Evolutionary conservation across 75 land plant genomes (phyloP), one percentile per base, ranked within the genome.

Genomic region (Pinus taeda): DNA sequence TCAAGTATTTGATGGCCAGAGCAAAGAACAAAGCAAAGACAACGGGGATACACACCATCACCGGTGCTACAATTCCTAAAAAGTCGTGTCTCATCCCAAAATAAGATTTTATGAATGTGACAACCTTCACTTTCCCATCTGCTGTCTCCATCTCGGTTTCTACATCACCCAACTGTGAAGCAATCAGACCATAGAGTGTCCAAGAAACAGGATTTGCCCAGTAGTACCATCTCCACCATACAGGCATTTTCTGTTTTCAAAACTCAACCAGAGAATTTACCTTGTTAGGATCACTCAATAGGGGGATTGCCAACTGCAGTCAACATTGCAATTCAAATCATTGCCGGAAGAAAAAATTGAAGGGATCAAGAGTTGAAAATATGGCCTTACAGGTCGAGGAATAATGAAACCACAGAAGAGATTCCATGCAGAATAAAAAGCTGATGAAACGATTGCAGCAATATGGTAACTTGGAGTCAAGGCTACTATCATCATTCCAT

Each of bases 401-500:
- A 95, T 82, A 12, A 95, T 49, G 72, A 93, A 95, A 11, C 98
- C 96, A 17, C 92, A 87, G 77, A 95, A 95, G 55, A 95, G 84
- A 42, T 93, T 95, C 92, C 92, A 93, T 60, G 89, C 17, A 45
- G 78, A 78, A 76, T 88, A 95, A 75, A 91, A 91, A 24, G 92
- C 89, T n/a, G 90, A 67, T 4, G 96, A 81, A 21, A 90, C 73
- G 30, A 95, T 87, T 58, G 96, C 81, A 17, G 96, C 96, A 61
- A 95, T 79, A 55, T 91, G 82, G 20, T 81, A 82, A 75, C 91
- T 95, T 60, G 98, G 98, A 12, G 96, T 91, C 73, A 94, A 77
- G 60, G 94, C 80, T 13, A 94, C 97, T 26, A 90, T 81, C 94
- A 94, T 84, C 98, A 94, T 94, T 45, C 98, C 98, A 39, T 88